Evolutionary conservation across 2,329 filamentous ascomycete genomes (phyloP).

Genomic region (Talaromyces sp.): DNA sequence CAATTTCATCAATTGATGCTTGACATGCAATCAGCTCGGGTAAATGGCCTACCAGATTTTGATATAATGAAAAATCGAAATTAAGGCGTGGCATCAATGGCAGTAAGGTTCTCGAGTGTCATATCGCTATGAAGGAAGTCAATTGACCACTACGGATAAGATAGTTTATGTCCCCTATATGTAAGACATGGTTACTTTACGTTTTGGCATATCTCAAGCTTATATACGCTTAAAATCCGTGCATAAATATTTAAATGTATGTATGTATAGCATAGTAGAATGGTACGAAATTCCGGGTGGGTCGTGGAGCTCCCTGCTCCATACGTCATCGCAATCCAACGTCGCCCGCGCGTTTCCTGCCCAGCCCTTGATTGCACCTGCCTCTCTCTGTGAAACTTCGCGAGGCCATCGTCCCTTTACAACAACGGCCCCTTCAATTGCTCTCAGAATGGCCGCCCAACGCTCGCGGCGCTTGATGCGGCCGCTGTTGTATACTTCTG

Average conservation of each 20-base stretch:
- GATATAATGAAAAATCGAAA: background rate
- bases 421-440: background rate
- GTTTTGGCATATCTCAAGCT: background rate
- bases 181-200: background rate
- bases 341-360: background rate
- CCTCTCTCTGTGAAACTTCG: background rate
- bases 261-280: background rate
- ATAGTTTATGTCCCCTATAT: background rate
- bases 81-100: background rate
- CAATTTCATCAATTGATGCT: background rate
- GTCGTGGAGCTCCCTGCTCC: background rate
- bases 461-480: conserved; percentile 48
- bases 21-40: background rate
- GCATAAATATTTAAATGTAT: background rate
- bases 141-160: background rate
- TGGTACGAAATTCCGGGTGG: background rate
- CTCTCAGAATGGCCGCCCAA: conserved; percentile 32
- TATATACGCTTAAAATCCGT: background rate
- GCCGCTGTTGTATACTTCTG: conserved; percentile 56
- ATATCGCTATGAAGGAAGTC: background rate
- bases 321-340: background rate
- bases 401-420: background rate
- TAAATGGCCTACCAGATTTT: background rate
- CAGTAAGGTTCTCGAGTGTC: background rate
- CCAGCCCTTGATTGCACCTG: background rate